A percentile compares a stretch with the other conserved stretches of the same genome.
Conservation (phyloP, 2,329 filamentous ascomycete species). For the Aureobasidium leucospermi region DNA sequence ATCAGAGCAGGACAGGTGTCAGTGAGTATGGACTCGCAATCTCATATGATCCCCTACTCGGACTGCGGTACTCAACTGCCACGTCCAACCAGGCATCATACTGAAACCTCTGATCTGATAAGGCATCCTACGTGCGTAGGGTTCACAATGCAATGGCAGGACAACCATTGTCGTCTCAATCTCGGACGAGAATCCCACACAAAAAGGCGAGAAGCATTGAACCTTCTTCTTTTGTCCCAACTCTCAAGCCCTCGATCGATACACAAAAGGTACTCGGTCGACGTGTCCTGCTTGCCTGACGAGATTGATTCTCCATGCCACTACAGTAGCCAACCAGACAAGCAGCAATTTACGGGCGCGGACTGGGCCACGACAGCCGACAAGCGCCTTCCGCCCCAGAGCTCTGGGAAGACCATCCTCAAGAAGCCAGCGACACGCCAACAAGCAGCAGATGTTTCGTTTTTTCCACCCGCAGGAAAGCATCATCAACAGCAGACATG, state of each 20-base stretch:
- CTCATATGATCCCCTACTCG: not conserved
- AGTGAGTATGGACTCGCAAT: not conserved
- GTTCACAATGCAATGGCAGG: not conserved
- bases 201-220: not conserved
- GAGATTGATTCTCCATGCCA: conserved; percentile 1
- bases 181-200: not conserved
- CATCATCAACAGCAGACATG: not conserved
- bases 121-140: not conserved
- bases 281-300: not conserved
- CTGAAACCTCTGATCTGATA: not conserved
- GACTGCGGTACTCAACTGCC: not conserved
- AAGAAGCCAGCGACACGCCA: not conserved
- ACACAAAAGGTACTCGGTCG: not conserved
- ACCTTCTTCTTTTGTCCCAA: not conserved
- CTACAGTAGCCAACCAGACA: conserved; percentile 8
- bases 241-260: not conserved
- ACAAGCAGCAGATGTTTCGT: not conserved
- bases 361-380: conserved; percentile 6
- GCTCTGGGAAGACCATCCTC: not conserved
- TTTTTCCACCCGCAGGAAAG: not conserved
- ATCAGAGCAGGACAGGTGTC: conserved; percentile 6
- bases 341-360: not conserved
- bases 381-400: conserved; percentile 7
- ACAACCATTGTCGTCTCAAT: not conserved
- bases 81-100: not conserved